Conservation (phyloP, 1,284 basidiomycete species). For the Melampsora americana region DNA sequence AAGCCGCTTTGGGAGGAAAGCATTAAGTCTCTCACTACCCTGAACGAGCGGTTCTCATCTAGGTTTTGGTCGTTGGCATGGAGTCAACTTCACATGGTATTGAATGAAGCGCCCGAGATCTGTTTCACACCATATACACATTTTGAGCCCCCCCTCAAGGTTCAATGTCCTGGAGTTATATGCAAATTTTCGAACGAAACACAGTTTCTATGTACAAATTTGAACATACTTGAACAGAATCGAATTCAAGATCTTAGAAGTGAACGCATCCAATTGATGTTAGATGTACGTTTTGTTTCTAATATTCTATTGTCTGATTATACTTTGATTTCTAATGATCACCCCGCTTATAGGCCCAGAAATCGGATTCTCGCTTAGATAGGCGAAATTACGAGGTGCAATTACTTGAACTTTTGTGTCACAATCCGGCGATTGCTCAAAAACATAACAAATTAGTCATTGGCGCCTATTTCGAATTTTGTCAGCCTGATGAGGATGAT, state of each 20-base stretch:
- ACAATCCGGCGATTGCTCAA: constrained; percentile 69
- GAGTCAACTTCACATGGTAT: constrained; percentile 47
- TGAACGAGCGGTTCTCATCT: constrained; percentile 65
- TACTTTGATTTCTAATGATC: background rate
- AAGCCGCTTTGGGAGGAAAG: constrained; percentile 84
- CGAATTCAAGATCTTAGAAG: constrained; percentile 47
- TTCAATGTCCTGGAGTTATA: constrained; percentile 4
- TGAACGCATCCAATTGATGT: constrained; percentile 59
- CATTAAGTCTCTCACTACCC: constrained; percentile 63
- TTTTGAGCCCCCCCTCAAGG: constrained; percentile 54
- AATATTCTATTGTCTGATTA: constrained; percentile 50
- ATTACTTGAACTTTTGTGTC: constrained; percentile 67
- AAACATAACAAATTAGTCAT: constrained; percentile 77
- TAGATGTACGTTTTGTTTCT: constrained; percentile 69
- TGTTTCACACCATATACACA: constrained; percentile 57
- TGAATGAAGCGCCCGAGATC: constrained; percentile 7
- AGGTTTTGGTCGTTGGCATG: constrained; percentile 69
- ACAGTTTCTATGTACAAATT: constrained; percentile 34
- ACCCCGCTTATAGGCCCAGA: constrained; percentile 59
- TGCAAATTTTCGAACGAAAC: constrained; percentile 36
- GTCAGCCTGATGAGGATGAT: constrained; percentile 54
- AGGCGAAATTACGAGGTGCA: constrained; percentile 72
- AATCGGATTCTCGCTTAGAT: constrained; percentile 68
- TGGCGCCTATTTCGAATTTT: constrained; percentile 67
- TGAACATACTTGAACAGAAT: constrained; percentile 21